Evolutionary conservation across 106 monocot genomes (phyloP), one percentile per base, ranked within the genome.

Genomic region (Chionographis japonica): DNA sequence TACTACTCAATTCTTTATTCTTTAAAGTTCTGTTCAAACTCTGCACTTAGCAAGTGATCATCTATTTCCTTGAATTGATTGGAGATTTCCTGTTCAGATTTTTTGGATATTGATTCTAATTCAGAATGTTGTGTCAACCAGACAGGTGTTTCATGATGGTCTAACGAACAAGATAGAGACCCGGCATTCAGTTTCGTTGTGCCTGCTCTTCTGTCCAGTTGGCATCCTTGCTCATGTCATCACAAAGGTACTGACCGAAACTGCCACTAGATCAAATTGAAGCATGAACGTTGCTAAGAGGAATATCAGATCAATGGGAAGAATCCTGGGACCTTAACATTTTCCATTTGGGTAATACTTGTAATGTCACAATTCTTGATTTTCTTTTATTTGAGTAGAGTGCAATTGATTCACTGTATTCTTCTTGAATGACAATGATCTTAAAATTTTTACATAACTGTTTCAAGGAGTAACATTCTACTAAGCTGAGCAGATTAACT

Each of bases 141-240:
- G 97, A 76, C 97, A 98, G 42, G 84, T 98, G 60, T 98, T 83
- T 69, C 72, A 69, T 60, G 97, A 98, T 67, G 97, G 97, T 17
- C 37, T 87, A 56, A 67, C 80, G 80, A 92, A 87, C 62, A 83
- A 83, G 5, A 60, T 92, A 5, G 92, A 98, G 72, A 98, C 97
- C 8, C 67, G 87, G 16, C 92, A 98, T 77, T 98, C 97, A 1
- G 71, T 98, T 49, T 92, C 80, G 3, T 49, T 98, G 15, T 98
- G 92, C 78, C 83, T 98, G 37, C 79, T 98, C 39, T 98, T 89
- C 70, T 92, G 97, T 54, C 97, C 97, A 14, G 62, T 98, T 72
- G 97, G 97, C 11, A 90, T 98, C 52, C 52, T 73, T 38, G 50
- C 68, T 58, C 97, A 92, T 80, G 75, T 49, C 52, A 50, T 92